A percentile compares a stretch with the other conserved stretches of the same genome.
These are phyloP conservation scores for Craspedostauros australis DNA, from an alignment of 108 stramenopile species.

Conservation along the genomic window DNA sequence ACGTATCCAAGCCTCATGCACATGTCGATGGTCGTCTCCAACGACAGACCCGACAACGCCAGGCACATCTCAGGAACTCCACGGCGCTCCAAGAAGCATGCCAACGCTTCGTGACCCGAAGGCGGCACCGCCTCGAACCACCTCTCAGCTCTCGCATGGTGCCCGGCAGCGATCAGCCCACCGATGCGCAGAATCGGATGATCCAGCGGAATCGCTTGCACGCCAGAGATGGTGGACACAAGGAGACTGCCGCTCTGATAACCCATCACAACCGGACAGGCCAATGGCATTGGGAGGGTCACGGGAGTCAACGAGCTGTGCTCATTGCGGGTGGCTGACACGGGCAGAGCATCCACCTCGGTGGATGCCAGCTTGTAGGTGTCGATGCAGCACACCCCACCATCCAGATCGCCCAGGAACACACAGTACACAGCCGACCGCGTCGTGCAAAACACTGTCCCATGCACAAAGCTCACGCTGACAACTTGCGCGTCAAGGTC, in stretches of 20 bases:
- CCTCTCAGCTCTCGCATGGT: constrained; percentile 46
- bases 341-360: constrained; percentile 25
- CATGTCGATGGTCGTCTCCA: constrained; percentile 63
- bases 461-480: constrained; percentile 70
- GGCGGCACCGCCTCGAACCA: constrained; percentile 65
- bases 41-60: constrained; percentile 50
- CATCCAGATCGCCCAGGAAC: constrained; percentile 59
- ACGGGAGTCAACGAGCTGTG: constrained; percentile 27
- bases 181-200: constrained; percentile 72
- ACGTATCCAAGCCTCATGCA: constrained; percentile 56
- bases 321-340: constrained; percentile 1
- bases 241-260: constrained; percentile 74
- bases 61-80: constrained; percentile 57
- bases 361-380: constrained; percentile 54
- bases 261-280: constrained; percentile 62
- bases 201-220: constrained; percentile 49
- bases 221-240: constrained; percentile 54
- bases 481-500: constrained; percentile 34
- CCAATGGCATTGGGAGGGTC: constrained; percentile 38
- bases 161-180: constrained; percentile 57
- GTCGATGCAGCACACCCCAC: constrained; percentile 60
- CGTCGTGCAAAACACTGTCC: constrained; percentile 68
- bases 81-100: constrained; percentile 63
- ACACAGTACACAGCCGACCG: constrained; percentile 55
- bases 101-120: constrained; percentile 57